Conservation (phyloP, 78 protist species). For the Tieghemostelium lacteum region DNA sequence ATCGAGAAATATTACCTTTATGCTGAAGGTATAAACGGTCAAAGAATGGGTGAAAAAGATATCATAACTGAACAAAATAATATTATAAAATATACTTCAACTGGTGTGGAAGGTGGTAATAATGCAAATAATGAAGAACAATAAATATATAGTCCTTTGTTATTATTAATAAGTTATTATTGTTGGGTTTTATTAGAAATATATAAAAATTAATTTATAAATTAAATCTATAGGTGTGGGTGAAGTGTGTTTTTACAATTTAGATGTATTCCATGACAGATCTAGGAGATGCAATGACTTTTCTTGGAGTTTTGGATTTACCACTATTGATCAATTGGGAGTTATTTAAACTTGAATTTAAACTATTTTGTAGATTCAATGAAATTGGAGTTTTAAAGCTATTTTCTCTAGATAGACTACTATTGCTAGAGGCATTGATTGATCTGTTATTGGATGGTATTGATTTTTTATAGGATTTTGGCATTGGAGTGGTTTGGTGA, state of each 20-base stretch:
- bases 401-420: too few species aligned
- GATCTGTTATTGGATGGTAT: conserved; percentile 1
- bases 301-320: conserved; percentile 66
- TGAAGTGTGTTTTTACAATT: neutral
- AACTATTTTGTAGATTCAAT: neutral
- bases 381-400: neutral
- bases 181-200: too few species aligned
- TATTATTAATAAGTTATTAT: neutral
- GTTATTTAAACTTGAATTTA: neutral
- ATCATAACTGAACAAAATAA: conserved; percentile 43
- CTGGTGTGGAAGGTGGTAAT: conserved; percentile 30
- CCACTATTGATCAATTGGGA: conserved; percentile 23
- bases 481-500: neutral
- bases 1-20: conserved; percentile 73
- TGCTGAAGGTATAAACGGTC: conserved; percentile 80
- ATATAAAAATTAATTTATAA: neutral
- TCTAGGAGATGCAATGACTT: conserved; percentile 42
- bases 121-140: neutral
- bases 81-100: conserved; percentile 74
- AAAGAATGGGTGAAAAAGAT: conserved; percentile 51
- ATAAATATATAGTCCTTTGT: neutral
- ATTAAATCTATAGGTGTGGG: neutral
- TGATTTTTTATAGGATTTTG: conserved; percentile 12
- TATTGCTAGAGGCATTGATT: too few species aligned
- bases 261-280: conserved; percentile 41